These are phyloP conservation scores for Triticum urartu DNA, from an alignment of 176 grass and related monocot genomes.

Conservation along the genomic window DNA sequence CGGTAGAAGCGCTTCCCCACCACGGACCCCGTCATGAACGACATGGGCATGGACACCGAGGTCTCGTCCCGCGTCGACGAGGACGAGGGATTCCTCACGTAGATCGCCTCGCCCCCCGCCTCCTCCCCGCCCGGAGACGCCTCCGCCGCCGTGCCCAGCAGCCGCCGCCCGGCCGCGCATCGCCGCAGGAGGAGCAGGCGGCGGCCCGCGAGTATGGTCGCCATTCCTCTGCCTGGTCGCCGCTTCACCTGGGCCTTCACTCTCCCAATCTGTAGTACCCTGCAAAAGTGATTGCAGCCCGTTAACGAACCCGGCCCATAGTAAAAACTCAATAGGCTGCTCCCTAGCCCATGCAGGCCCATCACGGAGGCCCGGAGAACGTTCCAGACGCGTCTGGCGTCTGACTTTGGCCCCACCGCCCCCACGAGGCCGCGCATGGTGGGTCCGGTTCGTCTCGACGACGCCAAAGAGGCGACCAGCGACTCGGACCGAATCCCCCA, in stretches of 20 bases:
- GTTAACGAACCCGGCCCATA: too few species aligned
- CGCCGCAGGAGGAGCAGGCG: conserved; percentile 45
- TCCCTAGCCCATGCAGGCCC: background rate
- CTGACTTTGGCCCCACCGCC: background rate
- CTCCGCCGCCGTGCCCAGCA: conserved; percentile 39
- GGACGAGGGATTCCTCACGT: conserved; percentile 45
- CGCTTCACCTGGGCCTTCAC: conserved; percentile 22
- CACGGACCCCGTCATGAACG: conserved; percentile 93
- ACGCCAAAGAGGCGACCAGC: background rate
- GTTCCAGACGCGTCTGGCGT: conserved; percentile 35
- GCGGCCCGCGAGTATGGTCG: conserved; percentile 30
- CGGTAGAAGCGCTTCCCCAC: conserved; percentile 96
- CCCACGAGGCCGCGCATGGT: conserved; percentile 1
- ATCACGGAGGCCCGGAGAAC: background rate
- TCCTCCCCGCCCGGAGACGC: conserved; percentile 19
- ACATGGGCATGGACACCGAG: conserved; percentile 88
- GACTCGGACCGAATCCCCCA: conserved; percentile 16
- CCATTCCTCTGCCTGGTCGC: conserved; percentile 35
- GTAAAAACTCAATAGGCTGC: too few species aligned
- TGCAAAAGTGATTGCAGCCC: background rate
- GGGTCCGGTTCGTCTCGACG: conserved; percentile 29
- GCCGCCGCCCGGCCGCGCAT: conserved; percentile 40
- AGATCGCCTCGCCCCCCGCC: conserved; percentile 34
- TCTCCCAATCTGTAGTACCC: background rate
- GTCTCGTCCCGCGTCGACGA: conserved; percentile 63